Percentiles rank a stretch among this genome's conserved stretches.
Evolutionary conservation across 129 eudicot species (phyloP).

Genomic region (Flaveria trinervia): DNA sequence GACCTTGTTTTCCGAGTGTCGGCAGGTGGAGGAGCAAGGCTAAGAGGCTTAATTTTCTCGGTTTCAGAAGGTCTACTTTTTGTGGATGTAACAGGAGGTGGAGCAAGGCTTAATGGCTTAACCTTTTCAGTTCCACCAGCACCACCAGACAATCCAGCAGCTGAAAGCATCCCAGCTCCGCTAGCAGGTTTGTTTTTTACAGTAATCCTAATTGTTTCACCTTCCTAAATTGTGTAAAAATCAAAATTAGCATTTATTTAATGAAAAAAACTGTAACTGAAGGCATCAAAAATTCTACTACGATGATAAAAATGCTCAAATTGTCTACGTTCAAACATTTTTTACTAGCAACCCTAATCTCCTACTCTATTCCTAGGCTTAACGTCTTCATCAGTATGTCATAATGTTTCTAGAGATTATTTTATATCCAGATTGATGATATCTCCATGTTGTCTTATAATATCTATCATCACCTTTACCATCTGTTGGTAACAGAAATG

Average conservation of each 20-base stretch:
- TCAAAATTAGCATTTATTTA: conserved; percentile 4
- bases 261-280: background rate
- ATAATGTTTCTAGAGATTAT: background rate
- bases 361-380: conserved; percentile 15
- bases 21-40: conserved; percentile 85
- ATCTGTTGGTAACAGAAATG: background rate
- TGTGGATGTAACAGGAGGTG: conserved; percentile 67
- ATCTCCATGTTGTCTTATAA: background rate
- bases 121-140: conserved; percentile 52
- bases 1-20: conserved; percentile 66
- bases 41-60: conserved; percentile 45
- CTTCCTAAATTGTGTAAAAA: conserved; percentile 60
- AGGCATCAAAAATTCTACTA: background rate
- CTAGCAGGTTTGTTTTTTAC: conserved; percentile 82
- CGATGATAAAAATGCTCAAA: background rate
- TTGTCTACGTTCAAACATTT: background rate
- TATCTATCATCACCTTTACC: too few species aligned
- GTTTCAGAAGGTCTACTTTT: conserved; percentile 57
- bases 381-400: background rate
- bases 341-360: background rate
- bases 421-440: background rate
- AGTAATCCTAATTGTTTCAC: conserved; percentile 93
- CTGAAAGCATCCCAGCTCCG: conserved; percentile 94
- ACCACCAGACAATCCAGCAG: conserved; percentile 77
- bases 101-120: conserved; percentile 68